phyloP scores from a whole-genome alignment of 1,284 basidiomycete species.

The Trametes versicolor region DNA sequence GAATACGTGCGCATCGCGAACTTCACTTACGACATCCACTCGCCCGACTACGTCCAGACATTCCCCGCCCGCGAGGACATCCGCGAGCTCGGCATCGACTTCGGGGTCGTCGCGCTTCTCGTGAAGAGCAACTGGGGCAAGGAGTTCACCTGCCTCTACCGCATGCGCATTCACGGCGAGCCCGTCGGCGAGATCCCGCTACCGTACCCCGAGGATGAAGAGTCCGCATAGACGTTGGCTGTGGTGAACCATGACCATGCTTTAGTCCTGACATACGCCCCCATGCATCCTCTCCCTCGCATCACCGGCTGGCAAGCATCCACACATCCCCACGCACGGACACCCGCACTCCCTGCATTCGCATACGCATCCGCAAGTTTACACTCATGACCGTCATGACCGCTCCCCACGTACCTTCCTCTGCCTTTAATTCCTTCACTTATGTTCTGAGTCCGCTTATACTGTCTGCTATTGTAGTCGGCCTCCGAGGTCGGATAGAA shows the following conservation, averaged over 20 bases:
- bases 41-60: conserved; percentile 81
- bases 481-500: background rate
- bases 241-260: conserved; percentile 16
- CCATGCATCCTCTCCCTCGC: conserved; percentile 20
- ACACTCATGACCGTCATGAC: conserved; percentile 33
- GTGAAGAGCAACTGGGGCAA: conserved; percentile 91
- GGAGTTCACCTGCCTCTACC: conserved; percentile 90
- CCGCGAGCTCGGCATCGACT: conserved; percentile 75
- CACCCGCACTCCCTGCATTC: conserved; percentile 4
- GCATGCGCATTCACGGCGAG: conserved; percentile 81
- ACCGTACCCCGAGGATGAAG: conserved; percentile 42
- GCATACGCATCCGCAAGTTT: conserved; percentile 20
- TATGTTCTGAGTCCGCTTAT: conserved; percentile 19
- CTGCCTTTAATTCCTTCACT: conserved; percentile 34
- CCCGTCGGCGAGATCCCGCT: conserved; percentile 42
- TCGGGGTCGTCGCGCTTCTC: conserved; percentile 82
- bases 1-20: conserved; percentile 80
- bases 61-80: conserved; percentile 82
- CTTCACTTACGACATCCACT: conserved; percentile 83
- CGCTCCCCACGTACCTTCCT: conserved; percentile 6
- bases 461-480: conserved; percentile 3
- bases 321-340: conserved; percentile 6
- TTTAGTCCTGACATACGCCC: conserved; percentile 13
- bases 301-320: conserved; percentile 13
- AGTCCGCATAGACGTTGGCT: conserved; percentile 23